Percentiles rank a stretch among this genome's conserved stretches.
Conservation (phyloP, 2,329 filamentous ascomycete species). For the Pseudocercospora macadamiae region DNA sequence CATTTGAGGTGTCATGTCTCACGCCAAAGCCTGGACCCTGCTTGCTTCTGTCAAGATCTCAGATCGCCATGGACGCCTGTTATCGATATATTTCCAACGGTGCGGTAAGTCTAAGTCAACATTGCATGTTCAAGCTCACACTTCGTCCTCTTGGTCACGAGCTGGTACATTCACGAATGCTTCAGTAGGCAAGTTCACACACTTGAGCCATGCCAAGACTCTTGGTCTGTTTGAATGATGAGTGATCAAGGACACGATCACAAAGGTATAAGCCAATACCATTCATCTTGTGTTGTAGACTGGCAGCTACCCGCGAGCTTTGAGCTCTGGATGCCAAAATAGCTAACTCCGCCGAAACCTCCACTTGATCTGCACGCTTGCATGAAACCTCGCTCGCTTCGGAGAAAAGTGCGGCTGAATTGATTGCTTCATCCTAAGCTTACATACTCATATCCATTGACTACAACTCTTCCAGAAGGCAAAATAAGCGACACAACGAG, state of each 20-base stretch:
- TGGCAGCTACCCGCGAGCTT: not conserved
- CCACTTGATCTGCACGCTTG: not conserved
- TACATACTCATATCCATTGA: not conserved
- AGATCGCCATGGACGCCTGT: not conserved
- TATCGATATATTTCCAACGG: not conserved
- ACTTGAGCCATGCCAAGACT: too few relatives aligned
- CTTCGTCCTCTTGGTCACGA: too few relatives aligned
- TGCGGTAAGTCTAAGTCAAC: not conserved
- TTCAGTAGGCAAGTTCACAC: too few relatives aligned
- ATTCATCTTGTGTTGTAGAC: too few relatives aligned
- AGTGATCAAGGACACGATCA: too few relatives aligned
- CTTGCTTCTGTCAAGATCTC: not conserved
- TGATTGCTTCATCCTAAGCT: not conserved
- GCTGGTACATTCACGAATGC: too few relatives aligned
- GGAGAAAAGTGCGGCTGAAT: not conserved
- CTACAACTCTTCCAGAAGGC: not conserved
- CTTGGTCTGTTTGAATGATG: too few relatives aligned
- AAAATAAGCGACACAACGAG: not conserved
- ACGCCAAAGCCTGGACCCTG: not conserved
- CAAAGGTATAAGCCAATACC: too few relatives aligned
- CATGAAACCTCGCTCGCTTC: not conserved
- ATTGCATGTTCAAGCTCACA: not conserved
- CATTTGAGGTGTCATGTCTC: constrained; percentile 1
- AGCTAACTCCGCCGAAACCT: not conserved
- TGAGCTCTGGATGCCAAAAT: too few relatives aligned